Percentiles rank a stretch among this genome's conserved stretches.
These are phyloP conservation scores for Paecilomyces sp. DNA, from an alignment of 2,329 filamentous ascomycete genomes.

Conservation along the genomic window DNA sequence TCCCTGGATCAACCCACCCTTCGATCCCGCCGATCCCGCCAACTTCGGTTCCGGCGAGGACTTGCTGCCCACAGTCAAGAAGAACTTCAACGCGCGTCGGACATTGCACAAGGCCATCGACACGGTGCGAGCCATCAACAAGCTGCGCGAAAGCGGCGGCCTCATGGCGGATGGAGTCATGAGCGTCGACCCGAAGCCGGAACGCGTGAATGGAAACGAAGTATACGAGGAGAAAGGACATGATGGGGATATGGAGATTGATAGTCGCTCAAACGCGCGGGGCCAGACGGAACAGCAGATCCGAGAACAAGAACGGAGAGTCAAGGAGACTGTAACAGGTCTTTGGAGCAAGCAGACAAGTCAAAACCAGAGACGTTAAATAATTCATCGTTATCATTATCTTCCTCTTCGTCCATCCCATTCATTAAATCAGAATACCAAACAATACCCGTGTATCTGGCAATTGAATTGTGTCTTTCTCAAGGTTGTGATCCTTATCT, in stretches of 20 bases:
- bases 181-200: conserved; percentile 48
- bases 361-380: background rate
- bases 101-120: conserved; percentile 62
- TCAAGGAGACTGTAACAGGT: conserved; percentile 52
- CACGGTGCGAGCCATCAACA: conserved; percentile 62
- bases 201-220: conserved; percentile 37
- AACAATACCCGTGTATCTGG: too few relatives aligned
- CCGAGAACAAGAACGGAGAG: conserved; percentile 51
- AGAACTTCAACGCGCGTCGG: conserved; percentile 61
- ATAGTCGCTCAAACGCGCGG: conserved; percentile 51
- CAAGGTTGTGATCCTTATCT: background rate
- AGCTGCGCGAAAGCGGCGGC: conserved; percentile 54
- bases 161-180: conserved; percentile 57
- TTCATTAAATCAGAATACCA: too few relatives aligned
- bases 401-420: too few relatives aligned
- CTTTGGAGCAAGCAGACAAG: conserved; percentile 40
- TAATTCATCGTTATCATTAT: background rate
- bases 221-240: conserved; percentile 30
- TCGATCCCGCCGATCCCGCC: conserved; percentile 32
- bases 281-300: conserved; percentile 60
- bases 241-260: conserved; percentile 44
- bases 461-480: background rate
- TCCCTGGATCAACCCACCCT: conserved; percentile 56
- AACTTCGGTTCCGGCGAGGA: conserved; percentile 41
- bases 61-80: conserved; percentile 59